These are phyloP conservation scores for Zygotorulaspora sp. DNA, from an alignment of 805 yeast genomes.

Conservation along the genomic window DNA sequence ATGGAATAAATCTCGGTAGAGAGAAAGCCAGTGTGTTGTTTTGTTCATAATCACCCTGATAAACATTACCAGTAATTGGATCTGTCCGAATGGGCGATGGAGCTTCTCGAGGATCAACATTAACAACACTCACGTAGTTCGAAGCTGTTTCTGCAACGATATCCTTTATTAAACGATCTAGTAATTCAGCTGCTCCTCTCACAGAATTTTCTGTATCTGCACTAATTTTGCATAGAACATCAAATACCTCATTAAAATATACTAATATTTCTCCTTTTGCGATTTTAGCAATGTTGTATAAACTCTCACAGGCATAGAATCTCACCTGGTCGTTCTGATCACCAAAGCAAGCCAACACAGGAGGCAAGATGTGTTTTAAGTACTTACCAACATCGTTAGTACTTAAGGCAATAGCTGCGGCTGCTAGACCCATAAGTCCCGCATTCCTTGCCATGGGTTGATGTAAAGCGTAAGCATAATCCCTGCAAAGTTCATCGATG, in stretches of 20 bases:
- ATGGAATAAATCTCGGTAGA: constrained; percentile 80
- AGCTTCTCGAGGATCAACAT: constrained; percentile 43
- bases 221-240: constrained; percentile 81
- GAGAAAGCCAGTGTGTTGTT: constrained; percentile 59
- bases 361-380: constrained; percentile 81
- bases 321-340: constrained; percentile 97
- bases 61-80: constrained; percentile 49
- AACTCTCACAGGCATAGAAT: constrained; percentile 92
- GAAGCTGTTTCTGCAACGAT: constrained; percentile 94
- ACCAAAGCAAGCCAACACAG: constrained; percentile 91
- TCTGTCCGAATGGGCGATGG: constrained; percentile 46
- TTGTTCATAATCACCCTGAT: constrained; percentile 58
- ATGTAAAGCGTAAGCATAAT: constrained; percentile 77
- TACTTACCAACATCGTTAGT: constrained; percentile 75
- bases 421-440: constrained; percentile 92
- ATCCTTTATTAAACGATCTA: constrained; percentile 87
- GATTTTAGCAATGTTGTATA: constrained; percentile 93
- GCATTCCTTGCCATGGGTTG: constrained; percentile 90
- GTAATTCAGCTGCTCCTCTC: constrained; percentile 89
- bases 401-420: constrained; percentile 91
- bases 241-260: constrained; percentile 92
- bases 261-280: constrained; percentile 91
- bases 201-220: constrained; percentile 90
- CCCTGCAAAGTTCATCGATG: constrained; percentile 71
- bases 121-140: constrained; percentile 71